These are phyloP conservation scores for Agapanthus africanus DNA, from an alignment of 106 monocot genomes.

Conservation along the genomic window DNA sequence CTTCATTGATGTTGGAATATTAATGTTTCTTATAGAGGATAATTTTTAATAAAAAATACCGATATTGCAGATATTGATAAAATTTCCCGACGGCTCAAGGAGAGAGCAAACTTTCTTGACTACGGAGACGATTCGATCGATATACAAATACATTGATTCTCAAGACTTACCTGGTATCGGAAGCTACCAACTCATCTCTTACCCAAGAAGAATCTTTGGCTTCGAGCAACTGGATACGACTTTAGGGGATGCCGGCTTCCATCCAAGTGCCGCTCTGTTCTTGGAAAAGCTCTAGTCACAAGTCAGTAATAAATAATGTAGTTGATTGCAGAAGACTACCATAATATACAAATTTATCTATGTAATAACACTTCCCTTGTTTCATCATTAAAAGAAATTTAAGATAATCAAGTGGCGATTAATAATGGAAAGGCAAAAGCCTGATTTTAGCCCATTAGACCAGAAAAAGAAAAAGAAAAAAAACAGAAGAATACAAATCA, in stretches of 20 bases:
- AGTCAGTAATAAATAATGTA: neutral
- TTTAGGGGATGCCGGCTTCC: conserved; percentile 37
- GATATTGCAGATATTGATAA: conserved; percentile 33
- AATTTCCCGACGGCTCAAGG: conserved; percentile 44
- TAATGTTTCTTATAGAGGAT: too few relatives aligned
- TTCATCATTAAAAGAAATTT: conserved; percentile 5
- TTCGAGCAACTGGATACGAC: conserved; percentile 44
- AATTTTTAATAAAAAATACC: neutral
- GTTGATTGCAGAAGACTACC: conserved; percentile 5
- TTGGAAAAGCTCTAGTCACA: conserved; percentile 25
- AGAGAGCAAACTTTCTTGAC: conserved; percentile 26
- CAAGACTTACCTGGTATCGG: conserved; percentile 29
- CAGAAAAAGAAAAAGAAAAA: too few relatives aligned
- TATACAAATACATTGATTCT: conserved; percentile 44
- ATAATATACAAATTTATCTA: neutral
- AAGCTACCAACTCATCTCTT: conserved; percentile 37
- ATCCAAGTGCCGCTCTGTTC: conserved; percentile 46
- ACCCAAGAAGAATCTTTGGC: conserved; percentile 38
- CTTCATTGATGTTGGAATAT: too few relatives aligned
- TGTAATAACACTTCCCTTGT: too few relatives aligned
- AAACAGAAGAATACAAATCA: too few relatives aligned
- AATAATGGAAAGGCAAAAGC: neutral
- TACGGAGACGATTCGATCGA: conserved; percentile 36
- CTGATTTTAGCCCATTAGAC: too few relatives aligned
- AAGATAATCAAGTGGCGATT: too few relatives aligned